Conservation (phyloP, 345 rosid species). For the Rhodomyrtus tomentosa region DNA sequence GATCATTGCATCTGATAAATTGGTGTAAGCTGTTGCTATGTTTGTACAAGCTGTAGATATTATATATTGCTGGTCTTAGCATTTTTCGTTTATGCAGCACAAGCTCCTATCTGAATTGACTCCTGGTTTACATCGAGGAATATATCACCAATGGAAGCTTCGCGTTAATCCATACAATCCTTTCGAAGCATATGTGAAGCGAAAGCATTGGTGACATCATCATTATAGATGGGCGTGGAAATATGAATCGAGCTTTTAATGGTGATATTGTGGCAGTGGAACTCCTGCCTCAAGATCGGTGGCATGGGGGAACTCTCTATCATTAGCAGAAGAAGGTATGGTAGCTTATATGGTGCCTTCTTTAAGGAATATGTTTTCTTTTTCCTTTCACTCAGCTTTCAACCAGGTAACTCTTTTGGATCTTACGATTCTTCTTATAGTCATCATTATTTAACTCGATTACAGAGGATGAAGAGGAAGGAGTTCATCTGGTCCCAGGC, state of each 20-base stretch:
- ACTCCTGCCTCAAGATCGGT: constrained; percentile 76
- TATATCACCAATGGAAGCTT: constrained; percentile 94
- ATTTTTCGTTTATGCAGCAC: constrained; percentile 44
- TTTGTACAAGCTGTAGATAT: background rate
- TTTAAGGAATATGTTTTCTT: background rate
- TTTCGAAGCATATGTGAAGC: constrained; percentile 95
- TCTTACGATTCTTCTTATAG: background rate
- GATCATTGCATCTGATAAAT: background rate
- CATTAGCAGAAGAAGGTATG: constrained; percentile 82
- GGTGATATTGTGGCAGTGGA: constrained; percentile 95
- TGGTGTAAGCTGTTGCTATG: background rate
- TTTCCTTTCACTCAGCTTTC: background rate
- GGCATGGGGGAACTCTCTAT: constrained; percentile 71
- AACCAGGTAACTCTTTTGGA: background rate
- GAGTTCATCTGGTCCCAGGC: constrained; percentile 69
- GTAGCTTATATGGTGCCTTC: background rate
- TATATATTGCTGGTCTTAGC: background rate
- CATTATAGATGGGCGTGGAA: constrained; percentile 72
- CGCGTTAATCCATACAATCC: constrained; percentile 95
- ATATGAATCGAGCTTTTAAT: constrained; percentile 96
- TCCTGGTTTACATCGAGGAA: constrained; percentile 77
- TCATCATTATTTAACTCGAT: background rate
- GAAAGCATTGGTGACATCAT: constrained; percentile 99
- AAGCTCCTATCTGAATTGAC: constrained; percentile 98
- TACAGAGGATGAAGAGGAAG: constrained; percentile 65